These are phyloP conservation scores for Trichoderma atrobrunneum DNA, from an alignment of 2,329 filamentous ascomycete species.

Conservation along the genomic window DNA sequence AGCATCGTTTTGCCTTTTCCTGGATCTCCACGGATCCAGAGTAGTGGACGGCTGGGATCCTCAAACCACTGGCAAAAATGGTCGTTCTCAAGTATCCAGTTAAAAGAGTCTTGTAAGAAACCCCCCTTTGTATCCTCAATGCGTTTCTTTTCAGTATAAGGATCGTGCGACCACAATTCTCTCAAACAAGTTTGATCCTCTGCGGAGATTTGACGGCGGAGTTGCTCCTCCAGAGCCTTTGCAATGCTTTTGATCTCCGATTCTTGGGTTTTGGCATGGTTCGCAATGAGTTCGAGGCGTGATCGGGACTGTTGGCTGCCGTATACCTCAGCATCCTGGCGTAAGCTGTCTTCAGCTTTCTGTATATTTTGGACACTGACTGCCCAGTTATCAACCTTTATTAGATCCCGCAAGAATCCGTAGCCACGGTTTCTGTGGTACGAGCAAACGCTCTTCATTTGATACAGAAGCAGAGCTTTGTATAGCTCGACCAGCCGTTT, in stretches of 20 bases:
- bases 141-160: not conserved
- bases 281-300: not conserved
- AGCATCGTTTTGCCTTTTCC: constrained; percentile 48
- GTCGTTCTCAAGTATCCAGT: not conserved
- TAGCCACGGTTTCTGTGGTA: constrained; percentile 32
- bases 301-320: not conserved
- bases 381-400: constrained; percentile 36
- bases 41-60: constrained; percentile 23
- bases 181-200: not conserved
- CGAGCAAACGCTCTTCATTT: constrained; percentile 40
- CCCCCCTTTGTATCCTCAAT: not conserved
- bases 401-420: constrained; percentile 30
- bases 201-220: constrained; percentile 5
- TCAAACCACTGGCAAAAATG: constrained; percentile 6
- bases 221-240: not conserved
- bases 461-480: constrained; percentile 37
- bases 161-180: not conserved
- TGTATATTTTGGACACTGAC: constrained; percentile 30
- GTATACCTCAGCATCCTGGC: constrained; percentile 21
- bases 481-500: constrained; percentile 36
- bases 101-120: not conserved
- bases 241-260: not conserved
- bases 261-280: not conserved
- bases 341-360: constrained; percentile 27
- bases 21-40: constrained; percentile 40